Base-by-base conservation (phyloP, 306 rosid genomes). In the Heteromeles arbutifolia region DNA sequence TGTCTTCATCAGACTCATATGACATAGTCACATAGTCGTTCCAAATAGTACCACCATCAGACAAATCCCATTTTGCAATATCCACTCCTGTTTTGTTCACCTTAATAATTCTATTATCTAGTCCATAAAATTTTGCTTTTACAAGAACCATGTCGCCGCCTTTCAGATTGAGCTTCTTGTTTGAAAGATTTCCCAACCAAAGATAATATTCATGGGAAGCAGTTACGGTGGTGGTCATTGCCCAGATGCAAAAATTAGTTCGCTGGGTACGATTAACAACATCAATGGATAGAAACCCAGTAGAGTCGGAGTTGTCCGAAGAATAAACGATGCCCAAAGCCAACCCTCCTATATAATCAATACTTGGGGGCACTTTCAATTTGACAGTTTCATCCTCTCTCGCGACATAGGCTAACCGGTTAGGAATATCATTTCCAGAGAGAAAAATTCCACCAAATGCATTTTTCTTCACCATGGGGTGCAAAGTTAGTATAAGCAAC, bases 401-500 rank as follows among this genome's bases (percentile, higher is more conserved):
- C 15, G 6, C 29, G 3, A 57, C 61, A 72, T 62, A 54, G 12
- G 8, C 37, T 41, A 82, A 74, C 77, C 74, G 44, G 8, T 2
- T 52, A 3, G 82, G 80, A 69, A 74, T 54, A 31, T 78, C 63
- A 25, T 69, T 52, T 17, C 74, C 85, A 6, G 53, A 82, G n/a
- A 69, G n/a, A 69, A 52, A 74, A 63, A 75, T 3, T 8, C 77
- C 77, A 6, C 29, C 29, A 22, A 28, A 56, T 44, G 14, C 66
- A 31, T 22, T 11, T 68, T 11, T 53, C 85, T 82, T 32, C 39
- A 78, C 1, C 34, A 82, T 3, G 32, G 10, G 63, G 63, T 18
- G 18, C 6, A 34, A 45, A 12, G 7, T 24, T 2, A 15, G 1
- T 3, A 0, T 64, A 14, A 64, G 34, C 50, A 18, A 15, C 57